Conservation (phyloP, 73 alveolate species). For the Symbiodinium natans region DNA sequence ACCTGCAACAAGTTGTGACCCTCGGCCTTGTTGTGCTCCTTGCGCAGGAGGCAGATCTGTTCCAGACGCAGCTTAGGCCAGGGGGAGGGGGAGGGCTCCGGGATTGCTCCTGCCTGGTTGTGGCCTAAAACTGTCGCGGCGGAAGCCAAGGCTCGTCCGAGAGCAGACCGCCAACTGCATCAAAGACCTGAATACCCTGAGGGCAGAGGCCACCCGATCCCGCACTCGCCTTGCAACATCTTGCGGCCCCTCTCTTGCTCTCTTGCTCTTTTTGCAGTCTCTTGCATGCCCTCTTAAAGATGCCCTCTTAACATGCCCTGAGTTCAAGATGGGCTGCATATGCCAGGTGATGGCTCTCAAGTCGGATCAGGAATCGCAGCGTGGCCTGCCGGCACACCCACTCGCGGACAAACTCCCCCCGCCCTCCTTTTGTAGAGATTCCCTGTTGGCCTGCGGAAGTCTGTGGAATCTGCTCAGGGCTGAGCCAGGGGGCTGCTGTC, state of each 20-base stretch:
- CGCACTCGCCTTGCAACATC: no score
- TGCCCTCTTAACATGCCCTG: no score
- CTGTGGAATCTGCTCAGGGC: no score
- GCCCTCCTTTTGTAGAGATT: no score
- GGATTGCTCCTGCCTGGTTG: not conserved
- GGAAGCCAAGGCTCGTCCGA: constrained; percentile 63
- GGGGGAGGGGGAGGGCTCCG: not conserved
- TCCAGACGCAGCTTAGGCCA: constrained; percentile 16
- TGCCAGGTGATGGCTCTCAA: constrained; percentile 43
- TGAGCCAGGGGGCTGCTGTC: constrained; percentile 5
- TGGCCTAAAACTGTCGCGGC: not conserved
- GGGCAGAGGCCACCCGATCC: constrained; percentile 81
- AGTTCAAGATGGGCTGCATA: not conserved
- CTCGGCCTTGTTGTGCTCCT: not conserved
- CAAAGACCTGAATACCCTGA: constrained; percentile 64
- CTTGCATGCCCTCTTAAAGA: no score
- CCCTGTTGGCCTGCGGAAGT: no score
- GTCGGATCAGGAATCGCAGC: constrained; percentile 67
- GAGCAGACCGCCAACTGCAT: constrained; percentile 91
- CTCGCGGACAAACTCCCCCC: no score
- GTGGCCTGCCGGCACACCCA: constrained; percentile 33
- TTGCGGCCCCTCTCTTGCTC: not conserved
- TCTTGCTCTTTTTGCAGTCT: not conserved
- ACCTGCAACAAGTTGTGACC: no score
- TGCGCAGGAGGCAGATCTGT: not conserved